Evolutionary conservation across 1,284 basidiomycete genomes (phyloP).

Genomic region (Ganoderma multipileum): DNA sequence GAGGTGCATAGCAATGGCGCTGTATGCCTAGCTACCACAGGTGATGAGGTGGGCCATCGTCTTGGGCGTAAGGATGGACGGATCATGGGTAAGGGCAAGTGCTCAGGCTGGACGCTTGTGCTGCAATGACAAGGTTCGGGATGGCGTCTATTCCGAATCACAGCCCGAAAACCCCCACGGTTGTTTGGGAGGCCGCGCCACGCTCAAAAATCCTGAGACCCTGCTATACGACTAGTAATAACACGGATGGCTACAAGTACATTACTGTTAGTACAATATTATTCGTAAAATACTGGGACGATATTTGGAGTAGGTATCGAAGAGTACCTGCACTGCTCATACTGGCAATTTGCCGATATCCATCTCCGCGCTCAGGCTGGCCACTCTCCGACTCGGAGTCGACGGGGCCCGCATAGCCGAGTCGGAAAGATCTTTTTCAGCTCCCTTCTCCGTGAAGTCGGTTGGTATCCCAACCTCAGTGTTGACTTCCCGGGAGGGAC

Average conservation of each 20-base stretch:
- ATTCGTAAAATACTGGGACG: not conserved
- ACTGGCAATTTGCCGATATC: slow-evolving; percentile 3
- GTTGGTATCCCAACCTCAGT: slow-evolving; percentile 5
- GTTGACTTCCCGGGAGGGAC: slow-evolving; percentile 16
- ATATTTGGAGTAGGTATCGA: not conserved
- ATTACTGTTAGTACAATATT: not conserved
- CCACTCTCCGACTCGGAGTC: not conserved
- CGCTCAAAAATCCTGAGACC: not conserved
- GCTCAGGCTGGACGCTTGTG: no score
- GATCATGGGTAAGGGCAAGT: not conserved
- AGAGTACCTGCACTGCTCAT: not conserved
- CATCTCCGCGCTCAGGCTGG: not conserved
- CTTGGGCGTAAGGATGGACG: not conserved
- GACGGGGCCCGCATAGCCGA: not conserved
- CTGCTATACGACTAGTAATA: not conserved
- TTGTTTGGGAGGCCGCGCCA: not conserved
- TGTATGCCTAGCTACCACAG: not conserved
- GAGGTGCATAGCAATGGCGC: no score
- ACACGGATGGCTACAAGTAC: not conserved
- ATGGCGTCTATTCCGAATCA: no score
- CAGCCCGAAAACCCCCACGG: not conserved
- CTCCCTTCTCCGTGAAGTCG: slow-evolving; percentile 8
- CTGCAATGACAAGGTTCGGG: no score
- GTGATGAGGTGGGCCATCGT: not conserved
- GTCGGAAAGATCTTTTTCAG: not conserved